Evolutionary conservation across 176 grass and related monocot species (phyloP).

Genomic region (sorghum (Sorghum bicolor)): Sorghum_bicolor_NCBIv3 NC_012875.2:2642501-2643000

Average conservation of each 20-base stretch:
- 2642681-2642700: slow-evolving; percentile 75
- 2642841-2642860: not conserved
- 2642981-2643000: not conserved
- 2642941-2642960: slow-evolving; percentile 4
- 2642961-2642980: not conserved
- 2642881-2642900: not conserved
- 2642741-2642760: slow-evolving; percentile 41
- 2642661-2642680: slow-evolving; percentile 52
- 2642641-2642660: slow-evolving; percentile 35
- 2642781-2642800: slow-evolving; percentile 58
- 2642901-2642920: not conserved
- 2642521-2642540: not conserved
- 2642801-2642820: slow-evolving; percentile 68
- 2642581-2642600: not conserved
- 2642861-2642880: not conserved
- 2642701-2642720: slow-evolving; percentile 44
- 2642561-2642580: not conserved
- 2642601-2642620: slow-evolving; percentile 52
- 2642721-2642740: slow-evolving; percentile 40
- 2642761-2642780: slow-evolving; percentile 58
- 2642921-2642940: not conserved
- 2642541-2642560: not conserved
- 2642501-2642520: not conserved
- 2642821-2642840: slow-evolving; percentile 41
- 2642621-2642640: slow-evolving; percentile 67